Evolutionary conservation across 441 rosid species (phyloP).

Genomic region (Corymbia calophylla): DNA sequence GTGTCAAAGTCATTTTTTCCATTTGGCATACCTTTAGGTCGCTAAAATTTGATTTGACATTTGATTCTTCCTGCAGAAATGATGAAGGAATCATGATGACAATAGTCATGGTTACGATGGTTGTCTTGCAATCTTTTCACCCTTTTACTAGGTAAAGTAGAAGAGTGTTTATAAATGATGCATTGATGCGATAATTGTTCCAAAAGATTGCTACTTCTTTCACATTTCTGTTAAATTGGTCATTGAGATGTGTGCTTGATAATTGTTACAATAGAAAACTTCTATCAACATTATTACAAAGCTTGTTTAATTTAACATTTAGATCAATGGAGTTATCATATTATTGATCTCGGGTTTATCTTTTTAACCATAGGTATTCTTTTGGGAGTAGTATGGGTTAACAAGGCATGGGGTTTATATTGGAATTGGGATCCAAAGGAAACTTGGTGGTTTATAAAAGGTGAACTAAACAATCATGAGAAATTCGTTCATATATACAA

Average conservation of each 20-base stretch:
- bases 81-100: background rate
- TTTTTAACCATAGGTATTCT: background rate
- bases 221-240: background rate
- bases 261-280: background rate
- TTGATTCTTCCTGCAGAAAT: background rate
- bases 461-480: background rate
- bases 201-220: background rate
- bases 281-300: background rate
- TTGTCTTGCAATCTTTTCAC: background rate
- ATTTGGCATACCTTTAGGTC: background rate
- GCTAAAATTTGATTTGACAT: background rate
- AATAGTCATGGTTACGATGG: background rate
- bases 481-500: background rate
- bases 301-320: background rate
- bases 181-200: background rate
- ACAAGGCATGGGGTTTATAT: background rate
- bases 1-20: background rate
- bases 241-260: background rate
- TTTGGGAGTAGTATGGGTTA: background rate
- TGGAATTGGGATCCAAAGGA: background rate
- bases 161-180: background rate
- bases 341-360: background rate
- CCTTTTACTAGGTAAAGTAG: background rate
- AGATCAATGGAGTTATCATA: background rate
- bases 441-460: background rate